Percentiles rank a stretch among this genome's conserved stretches.
Conservation (phyloP, 2,329 filamentous ascomycete species). For the Pestalotiopsis sp. region DNA sequence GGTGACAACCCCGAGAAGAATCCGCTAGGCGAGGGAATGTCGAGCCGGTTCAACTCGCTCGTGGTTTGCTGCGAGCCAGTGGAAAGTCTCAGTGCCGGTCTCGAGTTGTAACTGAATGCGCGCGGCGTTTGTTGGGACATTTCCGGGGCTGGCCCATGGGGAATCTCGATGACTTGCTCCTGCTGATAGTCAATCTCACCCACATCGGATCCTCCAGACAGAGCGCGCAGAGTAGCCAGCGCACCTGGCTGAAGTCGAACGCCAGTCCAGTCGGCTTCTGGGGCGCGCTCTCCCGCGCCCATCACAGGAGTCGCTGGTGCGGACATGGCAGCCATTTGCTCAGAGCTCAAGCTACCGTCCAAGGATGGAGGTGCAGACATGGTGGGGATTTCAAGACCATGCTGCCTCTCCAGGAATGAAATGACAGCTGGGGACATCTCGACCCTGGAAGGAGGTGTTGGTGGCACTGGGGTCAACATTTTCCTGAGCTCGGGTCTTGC, state of each 20-base stretch:
- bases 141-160: slow-evolving; percentile 46
- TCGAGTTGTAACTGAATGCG: slow-evolving; percentile 47
- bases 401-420: slow-evolving; percentile 68
- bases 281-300: slow-evolving; percentile 54
- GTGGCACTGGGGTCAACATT: slow-evolving; percentile 59
- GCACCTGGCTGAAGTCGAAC: slow-evolving; percentile 79
- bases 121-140: slow-evolving; percentile 56
- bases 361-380: slow-evolving; percentile 84
- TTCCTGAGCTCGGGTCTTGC: slow-evolving; percentile 49
- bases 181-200: slow-evolving; percentile 66
- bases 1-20: slow-evolving; percentile 88
- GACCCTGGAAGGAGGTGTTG: slow-evolving; percentile 68
- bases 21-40: slow-evolving; percentile 87
- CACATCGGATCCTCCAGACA: slow-evolving; percentile 58
- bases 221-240: slow-evolving; percentile 77
- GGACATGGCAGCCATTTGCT: slow-evolving; percentile 82
- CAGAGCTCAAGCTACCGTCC: slow-evolving; percentile 85
- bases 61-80: slow-evolving; percentile 61
- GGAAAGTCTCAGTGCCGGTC: slow-evolving; percentile 37
- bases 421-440: slow-evolving; percentile 77
- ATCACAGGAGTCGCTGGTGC: slow-evolving; percentile 83
- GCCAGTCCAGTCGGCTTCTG: slow-evolving; percentile 69
- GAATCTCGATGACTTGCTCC: slow-evolving; percentile 56
- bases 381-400: slow-evolving; percentile 68
- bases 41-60: slow-evolving; percentile 77